Conservation (phyloP, 2,329 filamentous ascomycete species). For the Colletotrichum sp. region DNA sequence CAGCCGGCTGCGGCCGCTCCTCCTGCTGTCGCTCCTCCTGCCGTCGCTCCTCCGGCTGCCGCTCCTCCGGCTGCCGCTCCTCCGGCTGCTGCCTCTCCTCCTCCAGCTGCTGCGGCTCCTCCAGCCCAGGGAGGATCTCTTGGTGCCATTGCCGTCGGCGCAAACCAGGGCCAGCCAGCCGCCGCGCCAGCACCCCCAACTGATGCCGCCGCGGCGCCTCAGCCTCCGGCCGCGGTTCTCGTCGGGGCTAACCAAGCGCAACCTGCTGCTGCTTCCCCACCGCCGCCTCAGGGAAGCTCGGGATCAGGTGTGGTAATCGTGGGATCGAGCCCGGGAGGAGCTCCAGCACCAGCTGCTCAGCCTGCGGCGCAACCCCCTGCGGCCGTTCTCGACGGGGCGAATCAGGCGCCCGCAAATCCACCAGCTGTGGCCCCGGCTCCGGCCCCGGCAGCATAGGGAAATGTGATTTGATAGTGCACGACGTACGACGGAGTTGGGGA, state of each 20-base stretch:
- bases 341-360: not conserved
- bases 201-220: not conserved
- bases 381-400: not conserved
- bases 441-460: not conserved
- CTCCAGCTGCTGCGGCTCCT: not conserved
- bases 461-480: not conserved
- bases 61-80: not conserved
- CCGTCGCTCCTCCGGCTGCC: not conserved
- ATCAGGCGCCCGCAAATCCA: not conserved
- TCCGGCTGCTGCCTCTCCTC: not conserved
- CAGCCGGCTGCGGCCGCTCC: not conserved
- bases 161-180: not conserved
- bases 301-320: slow-evolving; percentile 4
- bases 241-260: not conserved
- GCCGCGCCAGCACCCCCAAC: not conserved
- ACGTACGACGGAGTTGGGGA: not conserved
- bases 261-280: not conserved
- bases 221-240: not conserved
- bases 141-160: slow-evolving; percentile 1
- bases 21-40: not conserved
- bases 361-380: not conserved
- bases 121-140: slow-evolving; percentile 4
- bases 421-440: not conserved
- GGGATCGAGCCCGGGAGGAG: slow-evolving; percentile 1
- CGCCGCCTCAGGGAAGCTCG: not conserved